Conservation (phyloP, 2,329 filamentous ascomycete genomes). For the Arthroderma sp. region DNA sequence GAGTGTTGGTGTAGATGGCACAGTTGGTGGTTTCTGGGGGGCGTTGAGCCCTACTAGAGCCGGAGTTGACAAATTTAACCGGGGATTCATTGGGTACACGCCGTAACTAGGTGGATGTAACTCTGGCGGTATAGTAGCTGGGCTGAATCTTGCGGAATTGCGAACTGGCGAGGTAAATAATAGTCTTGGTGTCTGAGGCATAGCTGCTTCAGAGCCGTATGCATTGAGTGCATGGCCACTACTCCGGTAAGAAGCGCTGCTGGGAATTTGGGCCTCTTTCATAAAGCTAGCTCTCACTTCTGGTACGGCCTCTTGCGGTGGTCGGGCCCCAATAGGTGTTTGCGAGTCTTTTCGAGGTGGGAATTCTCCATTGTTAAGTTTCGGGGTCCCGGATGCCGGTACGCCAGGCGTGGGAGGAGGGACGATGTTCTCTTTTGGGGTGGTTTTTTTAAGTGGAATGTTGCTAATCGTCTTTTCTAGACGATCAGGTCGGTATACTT, state of each 20-base stretch:
- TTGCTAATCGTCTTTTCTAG: neutral
- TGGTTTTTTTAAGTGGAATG: neutral
- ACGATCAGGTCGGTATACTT: neutral
- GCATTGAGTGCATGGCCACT: neutral
- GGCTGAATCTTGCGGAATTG: neutral
- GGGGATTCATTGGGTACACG: neutral
- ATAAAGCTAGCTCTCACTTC: neutral
- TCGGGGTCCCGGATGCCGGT: neutral
- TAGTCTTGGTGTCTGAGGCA: neutral
- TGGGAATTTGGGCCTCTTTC: neutral
- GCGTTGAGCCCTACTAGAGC: neutral
- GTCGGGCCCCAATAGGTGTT: neutral
- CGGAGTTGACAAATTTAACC: neutral
- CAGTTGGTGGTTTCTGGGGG: neutral
- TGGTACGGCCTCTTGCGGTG: neutral
- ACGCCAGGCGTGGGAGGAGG: neutral
- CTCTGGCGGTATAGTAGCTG: neutral
- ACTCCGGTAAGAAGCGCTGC: neutral
- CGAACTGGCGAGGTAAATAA: neutral
- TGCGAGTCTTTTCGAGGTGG: neutral
- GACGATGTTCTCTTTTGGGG: neutral
- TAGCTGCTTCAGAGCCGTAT: neutral
- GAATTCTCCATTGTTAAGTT: neutral
- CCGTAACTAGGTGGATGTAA: neutral
- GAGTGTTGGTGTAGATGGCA: neutral